A percentile compares a stretch with the other conserved stretches of the same genome.
Conservation (phyloP, 352 stramenopile species). For the Globisporangium splendens region DNA sequence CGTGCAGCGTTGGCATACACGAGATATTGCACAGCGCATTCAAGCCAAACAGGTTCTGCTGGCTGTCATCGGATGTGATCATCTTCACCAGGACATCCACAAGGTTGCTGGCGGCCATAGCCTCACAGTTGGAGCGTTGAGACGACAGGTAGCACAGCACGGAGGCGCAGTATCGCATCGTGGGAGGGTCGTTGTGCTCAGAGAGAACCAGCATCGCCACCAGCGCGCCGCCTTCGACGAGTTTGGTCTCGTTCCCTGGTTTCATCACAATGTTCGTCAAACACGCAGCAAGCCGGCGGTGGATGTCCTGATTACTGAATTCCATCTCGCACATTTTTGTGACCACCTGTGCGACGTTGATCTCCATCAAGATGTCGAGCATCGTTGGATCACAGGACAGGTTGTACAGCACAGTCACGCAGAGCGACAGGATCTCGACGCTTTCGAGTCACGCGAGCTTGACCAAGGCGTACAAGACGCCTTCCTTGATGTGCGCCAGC, state of each 20-base stretch:
- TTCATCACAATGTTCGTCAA: conserved; percentile 73
- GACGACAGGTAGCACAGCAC: conserved; percentile 71
- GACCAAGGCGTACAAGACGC: conserved; percentile 84
- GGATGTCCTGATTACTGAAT: conserved; percentile 79
- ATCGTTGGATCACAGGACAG: conserved; percentile 70
- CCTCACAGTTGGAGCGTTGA: conserved; percentile 69
- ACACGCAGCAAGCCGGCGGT: conserved; percentile 65
- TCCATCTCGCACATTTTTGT: conserved; percentile 85
- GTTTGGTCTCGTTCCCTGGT: conserved; percentile 42
- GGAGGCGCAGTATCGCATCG: conserved; percentile 64
- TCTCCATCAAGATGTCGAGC: conserved; percentile 77
- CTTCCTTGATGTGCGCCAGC: conserved; percentile 81
- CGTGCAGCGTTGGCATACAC: conserved; percentile 50
- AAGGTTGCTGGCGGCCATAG: conserved; percentile 60
- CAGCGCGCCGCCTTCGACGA: conserved; percentile 67
- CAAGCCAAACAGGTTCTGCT: conserved; percentile 69
- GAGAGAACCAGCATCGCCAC: conserved; percentile 64
- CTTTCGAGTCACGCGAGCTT: conserved; percentile 84
- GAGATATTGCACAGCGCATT: conserved; percentile 83
- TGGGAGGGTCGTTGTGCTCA: conserved; percentile 67
- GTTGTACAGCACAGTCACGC: conserved; percentile 82
- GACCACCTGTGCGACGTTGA: conserved; percentile 82
- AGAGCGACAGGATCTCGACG: conserved; percentile 76
- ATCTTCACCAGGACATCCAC: conserved; percentile 69
- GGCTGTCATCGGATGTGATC: conserved; percentile 36